These are phyloP conservation scores for Candida xyloterini DNA, from an alignment of 805 yeast species.

Conservation along the genomic window DNA sequence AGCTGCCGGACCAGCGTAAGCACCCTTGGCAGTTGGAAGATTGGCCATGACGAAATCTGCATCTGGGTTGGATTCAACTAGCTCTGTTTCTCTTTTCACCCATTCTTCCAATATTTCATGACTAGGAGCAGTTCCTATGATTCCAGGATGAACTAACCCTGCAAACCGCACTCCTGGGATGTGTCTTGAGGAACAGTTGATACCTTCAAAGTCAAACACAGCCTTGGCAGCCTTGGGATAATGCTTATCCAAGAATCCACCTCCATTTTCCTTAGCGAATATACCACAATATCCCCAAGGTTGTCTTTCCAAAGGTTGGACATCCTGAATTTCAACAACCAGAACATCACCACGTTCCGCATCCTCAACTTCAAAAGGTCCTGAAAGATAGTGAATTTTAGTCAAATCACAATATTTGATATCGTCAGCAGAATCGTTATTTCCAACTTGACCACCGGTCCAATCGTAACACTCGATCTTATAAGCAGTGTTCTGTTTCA, in stretches of 20 bases:
- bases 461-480: constrained; percentile 52
- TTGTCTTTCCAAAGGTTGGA: constrained; percentile 49
- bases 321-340: constrained; percentile 48
- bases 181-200: constrained; percentile 47
- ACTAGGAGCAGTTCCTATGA: constrained; percentile 50
- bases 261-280: constrained; percentile 48
- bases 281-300: constrained; percentile 55
- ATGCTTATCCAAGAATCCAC: constrained; percentile 47
- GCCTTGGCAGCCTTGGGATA: constrained; percentile 54
- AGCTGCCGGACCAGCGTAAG: constrained; percentile 42
- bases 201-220: constrained; percentile 50
- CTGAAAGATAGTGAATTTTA: constrained; percentile 46
- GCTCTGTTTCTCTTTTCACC: constrained; percentile 41
- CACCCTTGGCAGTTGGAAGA: constrained; percentile 34
- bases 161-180: constrained; percentile 49
- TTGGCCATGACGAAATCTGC: constrained; percentile 39
- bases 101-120: constrained; percentile 41
- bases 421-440: constrained; percentile 48
- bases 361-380: constrained; percentile 44
- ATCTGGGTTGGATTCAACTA: constrained; percentile 36
- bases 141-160: constrained; percentile 51
- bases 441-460: constrained; percentile 51
- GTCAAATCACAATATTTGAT: constrained; percentile 43
- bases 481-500: constrained; percentile 42
- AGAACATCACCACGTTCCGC: constrained; percentile 48